Conservation (phyloP, 352 stramenopile genomes). For the Pythium brassicae region DNA sequence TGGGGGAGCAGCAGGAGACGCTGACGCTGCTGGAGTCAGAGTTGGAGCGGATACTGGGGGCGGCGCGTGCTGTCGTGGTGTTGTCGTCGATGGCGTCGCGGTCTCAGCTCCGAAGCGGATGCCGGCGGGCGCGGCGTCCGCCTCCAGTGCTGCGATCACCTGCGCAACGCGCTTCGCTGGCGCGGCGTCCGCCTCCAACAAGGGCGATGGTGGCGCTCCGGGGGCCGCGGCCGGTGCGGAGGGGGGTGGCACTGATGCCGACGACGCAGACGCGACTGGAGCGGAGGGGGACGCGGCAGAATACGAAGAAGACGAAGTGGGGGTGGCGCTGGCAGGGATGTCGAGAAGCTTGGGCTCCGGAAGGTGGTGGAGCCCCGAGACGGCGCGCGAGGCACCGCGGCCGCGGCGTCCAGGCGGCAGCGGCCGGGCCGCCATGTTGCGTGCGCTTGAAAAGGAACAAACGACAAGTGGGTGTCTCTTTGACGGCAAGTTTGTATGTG, state of each 20-base stretch:
- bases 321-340: background rate
- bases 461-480: background rate
- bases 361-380: constrained; percentile 12
- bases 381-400: constrained; percentile 5
- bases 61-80: background rate
- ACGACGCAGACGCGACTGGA: background rate
- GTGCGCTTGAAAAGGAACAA: background rate
- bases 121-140: too few species aligned
- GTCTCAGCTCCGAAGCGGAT: too few species aligned
- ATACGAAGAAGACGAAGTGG: too few species aligned
- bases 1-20: too few species aligned
- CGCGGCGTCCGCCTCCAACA: background rate
- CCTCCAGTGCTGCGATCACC: background rate
- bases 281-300: background rate
- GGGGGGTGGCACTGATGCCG: background rate
- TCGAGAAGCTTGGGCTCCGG: constrained; percentile 12
- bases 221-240: background rate
- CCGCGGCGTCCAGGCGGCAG: constrained; percentile 15
- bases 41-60: background rate
- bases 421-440: constrained; percentile 14
- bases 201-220: background rate
- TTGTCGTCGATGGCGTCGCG: background rate
- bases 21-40: too few species aligned
- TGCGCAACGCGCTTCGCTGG: background rate
- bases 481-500: background rate